These are phyloP conservation scores for Globisporangium radiosum DNA, from an alignment of 352 stramenopile genomes.

Conservation along the genomic window DNA sequence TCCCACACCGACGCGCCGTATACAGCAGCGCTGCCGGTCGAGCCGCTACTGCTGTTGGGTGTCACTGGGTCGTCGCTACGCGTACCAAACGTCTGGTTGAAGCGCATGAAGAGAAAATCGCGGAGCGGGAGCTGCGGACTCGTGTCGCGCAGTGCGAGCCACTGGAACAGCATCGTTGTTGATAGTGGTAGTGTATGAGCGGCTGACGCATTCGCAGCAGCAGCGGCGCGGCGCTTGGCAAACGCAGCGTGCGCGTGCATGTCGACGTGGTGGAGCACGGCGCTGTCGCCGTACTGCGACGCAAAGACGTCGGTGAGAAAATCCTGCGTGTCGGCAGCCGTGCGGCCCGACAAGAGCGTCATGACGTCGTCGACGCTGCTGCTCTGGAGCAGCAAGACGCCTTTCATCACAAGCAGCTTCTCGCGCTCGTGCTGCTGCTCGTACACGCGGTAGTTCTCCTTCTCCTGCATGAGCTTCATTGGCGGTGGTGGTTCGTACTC, in stretches of 20 bases:
- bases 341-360: conserved; percentile 44
- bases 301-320: conserved; percentile 56
- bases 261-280: conserved; percentile 47
- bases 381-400: conserved; percentile 56
- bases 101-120: conserved; percentile 81
- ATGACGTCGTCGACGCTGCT: conserved; percentile 68
- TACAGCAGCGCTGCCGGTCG: conserved; percentile 9
- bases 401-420: conserved; percentile 63
- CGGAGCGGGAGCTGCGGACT: conserved; percentile 43
- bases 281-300: conserved; percentile 44
- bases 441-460: conserved; percentile 75
- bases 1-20: conserved; percentile 68
- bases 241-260: conserved; percentile 10
- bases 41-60: no score
- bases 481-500: conserved; percentile 1
- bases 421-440: conserved; percentile 49
- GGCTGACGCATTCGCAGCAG: not conserved
- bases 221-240: conserved; percentile 6
- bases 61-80: conserved; percentile 14
- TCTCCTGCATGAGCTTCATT: conserved; percentile 47
- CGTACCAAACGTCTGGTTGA: conserved; percentile 49
- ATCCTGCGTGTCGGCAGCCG: conserved; percentile 32
- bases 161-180: conserved; percentile 48
- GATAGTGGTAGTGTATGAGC: conserved; percentile 11
- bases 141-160: conserved; percentile 63